These are phyloP conservation scores for Sclerotinia glacialis DNA, from an alignment of 2,329 filamentous ascomycete genomes.

Conservation along the genomic window DNA sequence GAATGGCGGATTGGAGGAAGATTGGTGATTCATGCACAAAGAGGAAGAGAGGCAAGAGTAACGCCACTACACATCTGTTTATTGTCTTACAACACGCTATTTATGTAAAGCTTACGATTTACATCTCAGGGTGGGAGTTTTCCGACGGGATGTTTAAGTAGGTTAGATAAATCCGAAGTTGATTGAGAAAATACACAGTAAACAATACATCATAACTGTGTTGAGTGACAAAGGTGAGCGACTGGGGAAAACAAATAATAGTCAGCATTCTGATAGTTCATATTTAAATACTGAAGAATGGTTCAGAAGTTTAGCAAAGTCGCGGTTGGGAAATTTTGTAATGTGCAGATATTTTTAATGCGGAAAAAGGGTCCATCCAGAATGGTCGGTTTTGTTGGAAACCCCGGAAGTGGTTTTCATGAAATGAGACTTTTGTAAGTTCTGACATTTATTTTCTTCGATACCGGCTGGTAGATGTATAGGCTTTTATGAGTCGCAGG, in stretches of 20 bases:
- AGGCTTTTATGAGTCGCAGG: too few species aligned
- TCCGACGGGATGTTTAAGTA: neutral
- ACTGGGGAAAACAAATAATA: neutral
- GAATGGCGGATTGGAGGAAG: neutral
- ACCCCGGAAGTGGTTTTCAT: too few species aligned
- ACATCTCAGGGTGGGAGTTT: neutral
- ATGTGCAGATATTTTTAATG: neutral
- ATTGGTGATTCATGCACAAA: neutral
- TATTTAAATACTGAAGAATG: neutral
- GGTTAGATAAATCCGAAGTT: neutral
- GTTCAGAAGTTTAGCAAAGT: neutral
- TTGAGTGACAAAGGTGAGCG: too few species aligned
- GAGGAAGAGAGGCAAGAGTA: neutral
- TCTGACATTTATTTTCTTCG: too few species aligned
- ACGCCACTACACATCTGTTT: neutral
- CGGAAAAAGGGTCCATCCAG: neutral
- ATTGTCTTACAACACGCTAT: neutral
- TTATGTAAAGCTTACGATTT: neutral
- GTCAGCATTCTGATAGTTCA: too few species aligned
- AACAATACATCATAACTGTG: neutral
- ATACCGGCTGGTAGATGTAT: too few species aligned
- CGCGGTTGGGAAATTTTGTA: neutral
- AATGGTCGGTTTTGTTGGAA: neutral
- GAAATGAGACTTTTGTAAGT: too few species aligned
- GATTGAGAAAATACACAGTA: neutral